A percentile compares a stretch with the other conserved stretches of the same genome.
Conservation (phyloP, 2,329 filamentous ascomycete species). For the Mycosphaerella sp. region DNA sequence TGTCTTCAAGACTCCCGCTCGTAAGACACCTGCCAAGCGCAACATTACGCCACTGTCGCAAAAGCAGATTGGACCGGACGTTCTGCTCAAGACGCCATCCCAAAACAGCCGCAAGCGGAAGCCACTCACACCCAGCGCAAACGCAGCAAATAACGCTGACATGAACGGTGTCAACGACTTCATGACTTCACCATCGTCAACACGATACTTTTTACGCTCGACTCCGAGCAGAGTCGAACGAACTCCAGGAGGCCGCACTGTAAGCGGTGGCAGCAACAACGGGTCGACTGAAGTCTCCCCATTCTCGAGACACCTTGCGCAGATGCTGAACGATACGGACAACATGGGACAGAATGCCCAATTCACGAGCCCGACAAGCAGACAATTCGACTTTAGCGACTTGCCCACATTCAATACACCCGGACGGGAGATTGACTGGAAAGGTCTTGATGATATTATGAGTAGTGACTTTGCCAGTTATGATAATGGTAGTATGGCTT, state of each 20-base stretch:
- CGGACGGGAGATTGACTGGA: slow-evolving; percentile 27
- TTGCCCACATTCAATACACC: slow-evolving; percentile 31
- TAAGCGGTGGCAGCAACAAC: slow-evolving; percentile 18
- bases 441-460: slow-evolving; percentile 27
- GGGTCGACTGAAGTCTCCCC: slow-evolving; percentile 43
- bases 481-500: slow-evolving; percentile 17
- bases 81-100: slow-evolving; percentile 44
- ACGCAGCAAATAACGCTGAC: slow-evolving; percentile 25
- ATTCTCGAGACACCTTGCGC: slow-evolving; percentile 56
- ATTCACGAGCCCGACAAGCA: slow-evolving; percentile 27
- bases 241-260: slow-evolving; percentile 27
- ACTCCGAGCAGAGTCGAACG: slow-evolving; percentile 35
- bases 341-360: slow-evolving; percentile 18
- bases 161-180: slow-evolving; percentile 30
- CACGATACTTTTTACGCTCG: slow-evolving; percentile 36
- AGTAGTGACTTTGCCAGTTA: slow-evolving; percentile 29
- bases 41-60: slow-evolving; percentile 45
- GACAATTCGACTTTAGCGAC: slow-evolving; percentile 30
- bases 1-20: slow-evolving; percentile 45
- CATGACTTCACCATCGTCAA: slow-evolving; percentile 31
- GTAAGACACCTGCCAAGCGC: slow-evolving; percentile 52
- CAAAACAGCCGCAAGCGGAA: slow-evolving; percentile 34
- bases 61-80: slow-evolving; percentile 27
- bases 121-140: slow-evolving; percentile 26
- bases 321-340: slow-evolving; percentile 52